phyloP scores from a whole-genome alignment of 2,329 filamentous ascomycete species.

The Beauveria sp. region DNA sequence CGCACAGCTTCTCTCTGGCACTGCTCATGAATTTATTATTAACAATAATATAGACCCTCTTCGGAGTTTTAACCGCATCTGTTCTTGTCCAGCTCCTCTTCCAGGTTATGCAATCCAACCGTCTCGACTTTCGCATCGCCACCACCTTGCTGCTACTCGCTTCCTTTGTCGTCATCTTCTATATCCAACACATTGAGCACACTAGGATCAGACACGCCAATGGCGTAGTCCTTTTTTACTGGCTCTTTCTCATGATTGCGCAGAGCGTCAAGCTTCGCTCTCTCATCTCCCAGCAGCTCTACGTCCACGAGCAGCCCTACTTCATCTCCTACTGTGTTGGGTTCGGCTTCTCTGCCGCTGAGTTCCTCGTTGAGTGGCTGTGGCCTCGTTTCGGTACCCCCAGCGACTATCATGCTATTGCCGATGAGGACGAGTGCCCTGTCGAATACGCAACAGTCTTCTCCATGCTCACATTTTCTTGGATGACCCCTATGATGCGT shows the following conservation, averaged over 20 bases:
- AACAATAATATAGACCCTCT: constrained; percentile 37
- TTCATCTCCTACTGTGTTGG: constrained; percentile 70
- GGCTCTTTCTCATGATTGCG: constrained; percentile 76
- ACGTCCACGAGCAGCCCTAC: constrained; percentile 59
- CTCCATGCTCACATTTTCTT: constrained; percentile 86
- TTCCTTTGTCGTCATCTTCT: constrained; percentile 67
- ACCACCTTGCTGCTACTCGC: constrained; percentile 64
- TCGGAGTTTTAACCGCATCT: constrained; percentile 60
- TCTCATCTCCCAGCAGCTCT: constrained; percentile 69
- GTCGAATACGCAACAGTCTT: constrained; percentile 92
- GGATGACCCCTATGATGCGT: constrained; percentile 99
- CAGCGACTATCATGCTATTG: constrained; percentile 50
- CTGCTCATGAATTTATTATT: background rate
- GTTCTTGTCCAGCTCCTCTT: constrained; percentile 65
- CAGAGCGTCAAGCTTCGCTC: constrained; percentile 80
- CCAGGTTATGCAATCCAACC: constrained; percentile 55
- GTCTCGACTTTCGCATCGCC: constrained; percentile 80
- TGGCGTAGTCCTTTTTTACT: constrained; percentile 84
- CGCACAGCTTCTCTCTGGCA: background rate
- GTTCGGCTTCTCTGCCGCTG: constrained; percentile 59
- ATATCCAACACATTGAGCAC: constrained; percentile 82
- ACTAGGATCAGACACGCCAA: constrained; percentile 76
- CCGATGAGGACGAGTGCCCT: constrained; percentile 57
- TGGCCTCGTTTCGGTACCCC: constrained; percentile 62
- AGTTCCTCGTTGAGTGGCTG: constrained; percentile 78